Evolutionary conservation across 768 basidiomycete genomes (phyloP), one percentile per base, ranked within the genome.

Genomic region (Leccinum olivaceopallidum): DNA sequence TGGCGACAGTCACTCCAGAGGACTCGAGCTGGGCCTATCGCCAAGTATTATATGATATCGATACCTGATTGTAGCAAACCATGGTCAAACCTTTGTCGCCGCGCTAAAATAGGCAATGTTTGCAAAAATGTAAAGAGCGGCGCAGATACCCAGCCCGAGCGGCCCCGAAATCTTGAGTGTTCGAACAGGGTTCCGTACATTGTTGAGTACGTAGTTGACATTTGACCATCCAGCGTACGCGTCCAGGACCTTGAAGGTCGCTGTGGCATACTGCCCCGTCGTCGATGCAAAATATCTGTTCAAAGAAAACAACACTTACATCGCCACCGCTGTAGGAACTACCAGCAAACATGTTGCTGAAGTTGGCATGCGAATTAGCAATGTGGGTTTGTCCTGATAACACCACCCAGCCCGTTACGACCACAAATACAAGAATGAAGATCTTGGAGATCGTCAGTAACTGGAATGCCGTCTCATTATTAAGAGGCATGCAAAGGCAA

Each of bases 101-200:
- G 68, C 73, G 13, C 83, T 78, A 49, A 85, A 85, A 64, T 85
- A 85, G 5, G 85, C 81, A 2, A 86, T 73, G 54, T 86, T 85
- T 4, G 83, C 83, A 5, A 86, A 71, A 10, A 86, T 60, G 58
- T 87, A 86, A 3, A 86, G 69, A 1, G 75, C 65, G 0, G 83
- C 78, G 30, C 83, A 84, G 32, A 85, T 82, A 6, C 80, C 76
- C 10, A 86, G 70, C 1, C 84, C 85, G 20, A 86, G 80, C 0
- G 84, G 85, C 2, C 82, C 85, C 0, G 85, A 84, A 39, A 86
- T 83, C 69, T 83, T 84, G 56, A 87, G 79, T 7, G 85, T 87
- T 34, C 82, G 78, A 5, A 85, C 78, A 0, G 85, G 85, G 64
- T 85, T 73, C 59, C 80, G 81, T 54, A 87, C 83, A 6, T 64